Percentiles rank a stretch among this genome's conserved stretches.
Evolutionary conservation across 371 early-diverging fungal species (phyloP).

Genomic region (Circinella minor): DNA sequence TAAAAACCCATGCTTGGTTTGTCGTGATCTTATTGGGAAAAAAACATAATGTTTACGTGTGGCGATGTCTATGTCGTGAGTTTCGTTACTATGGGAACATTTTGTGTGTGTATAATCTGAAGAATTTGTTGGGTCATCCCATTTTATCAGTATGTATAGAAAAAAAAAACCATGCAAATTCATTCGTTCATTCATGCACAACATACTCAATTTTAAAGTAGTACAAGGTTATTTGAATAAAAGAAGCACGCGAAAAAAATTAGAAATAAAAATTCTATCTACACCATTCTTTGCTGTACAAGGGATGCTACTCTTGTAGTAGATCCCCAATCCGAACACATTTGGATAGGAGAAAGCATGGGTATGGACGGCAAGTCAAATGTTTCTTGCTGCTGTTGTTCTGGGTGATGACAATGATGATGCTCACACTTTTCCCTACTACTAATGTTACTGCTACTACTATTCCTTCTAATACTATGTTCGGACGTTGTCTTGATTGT

Average conservation of each 20-base stretch:
- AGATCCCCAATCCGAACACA: constrained; percentile 15
- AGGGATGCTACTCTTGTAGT: neutral
- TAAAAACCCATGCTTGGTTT: no score
- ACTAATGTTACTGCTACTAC: neutral
- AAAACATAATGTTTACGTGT: no score
- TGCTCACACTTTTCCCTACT: no score
- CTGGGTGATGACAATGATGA: neutral
- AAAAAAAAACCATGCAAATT: no score
- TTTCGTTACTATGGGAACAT: no score
- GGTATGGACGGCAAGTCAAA: constrained; percentile 23
- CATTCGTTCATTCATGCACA: no score
- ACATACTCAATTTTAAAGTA: neutral
- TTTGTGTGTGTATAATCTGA: no score
- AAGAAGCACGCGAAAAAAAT: neutral
- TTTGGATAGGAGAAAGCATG: constrained; percentile 19
- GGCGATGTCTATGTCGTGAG: no score
- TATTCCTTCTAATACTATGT: neutral
- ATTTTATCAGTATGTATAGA: no score
- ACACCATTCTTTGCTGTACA: constrained; percentile 12
- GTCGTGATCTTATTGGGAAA: no score
- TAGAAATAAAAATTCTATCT: neutral
- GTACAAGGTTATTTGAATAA: neutral
- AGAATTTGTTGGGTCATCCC: no score
- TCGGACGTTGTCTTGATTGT: no score
- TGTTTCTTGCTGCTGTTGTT: neutral